phyloP scores from a whole-genome alignment of 257 asterid genomes.

The Przewalskia tangutica region DNA sequence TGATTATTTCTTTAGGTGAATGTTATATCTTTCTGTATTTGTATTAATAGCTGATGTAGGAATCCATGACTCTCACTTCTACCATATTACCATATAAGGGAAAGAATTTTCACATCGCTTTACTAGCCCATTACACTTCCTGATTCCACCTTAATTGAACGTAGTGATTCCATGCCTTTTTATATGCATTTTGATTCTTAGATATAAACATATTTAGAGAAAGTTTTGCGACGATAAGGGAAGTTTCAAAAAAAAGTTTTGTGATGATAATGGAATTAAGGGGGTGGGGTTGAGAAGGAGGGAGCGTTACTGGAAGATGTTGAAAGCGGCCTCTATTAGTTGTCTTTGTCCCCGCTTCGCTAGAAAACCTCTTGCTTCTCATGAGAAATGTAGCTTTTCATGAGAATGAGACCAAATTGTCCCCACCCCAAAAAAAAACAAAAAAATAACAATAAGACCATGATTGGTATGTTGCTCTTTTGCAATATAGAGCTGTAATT shows the following conservation, averaged over 20 bases:
- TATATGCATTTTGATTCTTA: neutral
- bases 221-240: neutral
- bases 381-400: neutral
- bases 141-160: neutral
- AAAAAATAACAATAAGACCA: neutral
- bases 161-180: neutral
- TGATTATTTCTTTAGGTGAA: neutral
- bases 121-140: neutral
- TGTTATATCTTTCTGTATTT: neutral
- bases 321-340: neutral
- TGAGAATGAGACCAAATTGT: neutral
- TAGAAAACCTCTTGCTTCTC: neutral
- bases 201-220: neutral
- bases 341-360: neutral
- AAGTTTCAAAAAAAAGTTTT: too few species aligned
- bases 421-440: too few species aligned
- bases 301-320: neutral
- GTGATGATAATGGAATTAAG: too few species aligned
- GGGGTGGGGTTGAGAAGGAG: neutral
- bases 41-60: neutral
- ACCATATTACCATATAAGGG: neutral
- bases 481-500: neutral
- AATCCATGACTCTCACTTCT: neutral
- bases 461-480: neutral
- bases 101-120: neutral